Percentiles rank a stretch among this genome's conserved stretches.
These are phyloP conservation scores for Raphanus sativus DNA, from an alignment of 345 rosid species.

Conservation along the genomic window DNA sequence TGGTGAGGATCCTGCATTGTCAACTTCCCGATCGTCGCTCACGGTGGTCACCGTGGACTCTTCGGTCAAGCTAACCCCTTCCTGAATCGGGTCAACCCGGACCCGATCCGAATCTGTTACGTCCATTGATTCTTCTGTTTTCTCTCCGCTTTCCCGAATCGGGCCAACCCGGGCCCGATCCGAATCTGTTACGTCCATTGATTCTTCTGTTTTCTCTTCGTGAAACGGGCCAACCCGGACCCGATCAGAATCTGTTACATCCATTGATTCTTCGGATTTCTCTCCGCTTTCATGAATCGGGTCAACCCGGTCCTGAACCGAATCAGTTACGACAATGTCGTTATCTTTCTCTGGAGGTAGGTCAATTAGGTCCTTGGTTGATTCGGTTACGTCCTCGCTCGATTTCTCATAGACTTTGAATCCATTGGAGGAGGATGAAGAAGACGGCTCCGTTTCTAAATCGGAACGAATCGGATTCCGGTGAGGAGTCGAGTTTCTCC, in stretches of 20 bases:
- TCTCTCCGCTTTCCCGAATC: slow-evolving; percentile 26
- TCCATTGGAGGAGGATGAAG: slow-evolving; percentile 18
- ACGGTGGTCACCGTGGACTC: slow-evolving; percentile 34
- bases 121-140: not conserved
- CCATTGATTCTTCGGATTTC: not conserved
- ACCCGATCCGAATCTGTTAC: not conserved
- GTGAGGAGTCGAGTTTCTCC: slow-evolving; percentile 28
- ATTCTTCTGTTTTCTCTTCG: slow-evolving; percentile 19
- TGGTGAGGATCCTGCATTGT: not conserved
- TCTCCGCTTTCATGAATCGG: slow-evolving; percentile 20
- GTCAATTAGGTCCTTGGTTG: slow-evolving; percentile 6
- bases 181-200: not conserved
- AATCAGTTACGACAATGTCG: slow-evolving; percentile 18
- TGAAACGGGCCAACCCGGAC: slow-evolving; percentile 29
- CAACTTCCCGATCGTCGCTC: slow-evolving; percentile 18
- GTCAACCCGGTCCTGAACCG: slow-evolving; percentile 19
- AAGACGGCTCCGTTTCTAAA: not conserved
- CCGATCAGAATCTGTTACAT: not conserved
- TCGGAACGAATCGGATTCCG: not conserved
- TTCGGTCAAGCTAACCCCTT: not conserved
- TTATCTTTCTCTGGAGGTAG: not conserved
- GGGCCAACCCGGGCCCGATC: slow-evolving; percentile 15
- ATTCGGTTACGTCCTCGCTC: not conserved
- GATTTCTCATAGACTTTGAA: not conserved
- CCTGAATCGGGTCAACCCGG: not conserved